A percentile compares a stretch with the other conserved stretches of the same genome.
These are phyloP conservation scores for Amphicarpaea edgeworthii DNA, from an alignment of 306 rosid genomes.

Conservation along the genomic window DNA sequence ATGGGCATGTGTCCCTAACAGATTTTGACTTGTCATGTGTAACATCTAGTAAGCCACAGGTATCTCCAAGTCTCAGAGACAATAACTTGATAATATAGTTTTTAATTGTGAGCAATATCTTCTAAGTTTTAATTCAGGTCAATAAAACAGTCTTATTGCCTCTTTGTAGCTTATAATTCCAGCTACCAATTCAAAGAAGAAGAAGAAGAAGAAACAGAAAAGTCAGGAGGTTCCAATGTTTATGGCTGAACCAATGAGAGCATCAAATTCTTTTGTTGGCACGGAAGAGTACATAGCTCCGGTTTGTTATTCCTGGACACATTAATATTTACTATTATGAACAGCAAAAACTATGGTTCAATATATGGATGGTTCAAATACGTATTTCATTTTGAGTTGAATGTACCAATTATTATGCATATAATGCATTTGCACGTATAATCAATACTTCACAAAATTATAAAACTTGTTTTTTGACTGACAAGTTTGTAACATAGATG, in stretches of 20 bases:
- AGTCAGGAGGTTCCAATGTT: conserved; percentile 73
- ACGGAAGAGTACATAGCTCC: conserved; percentile 99
- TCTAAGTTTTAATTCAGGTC: neutral
- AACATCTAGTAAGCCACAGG: conserved; percentile 95
- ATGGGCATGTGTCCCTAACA: conserved; percentile 82
- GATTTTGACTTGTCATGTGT: conserved; percentile 95
- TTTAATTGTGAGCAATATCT: conserved; percentile 19
- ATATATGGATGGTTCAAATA: conserved; percentile 21
- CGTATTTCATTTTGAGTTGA: conserved; percentile 5
- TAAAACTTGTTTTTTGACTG: neutral
- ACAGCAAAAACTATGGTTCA: neutral
- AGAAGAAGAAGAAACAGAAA: conserved; percentile 58
- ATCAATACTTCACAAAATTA: neutral
- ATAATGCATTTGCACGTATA: conserved; percentile 7
- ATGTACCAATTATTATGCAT: neutral
- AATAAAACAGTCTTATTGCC: conserved; percentile 23
- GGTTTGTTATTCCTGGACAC: conserved; percentile 59
- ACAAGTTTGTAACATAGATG: neutral
- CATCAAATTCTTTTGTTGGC: conserved; percentile 98
- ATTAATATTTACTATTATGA: conserved; percentile 10
- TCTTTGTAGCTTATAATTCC: conserved; percentile 81
- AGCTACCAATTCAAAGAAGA: conserved; percentile 53
- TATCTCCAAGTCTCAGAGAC: conserved; percentile 37
- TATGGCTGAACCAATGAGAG: conserved; percentile 98
- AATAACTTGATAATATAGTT: conserved; percentile 8